phyloP scores from a whole-genome alignment of 345 rosid species.

The Rhizophora mangle region DNA sequence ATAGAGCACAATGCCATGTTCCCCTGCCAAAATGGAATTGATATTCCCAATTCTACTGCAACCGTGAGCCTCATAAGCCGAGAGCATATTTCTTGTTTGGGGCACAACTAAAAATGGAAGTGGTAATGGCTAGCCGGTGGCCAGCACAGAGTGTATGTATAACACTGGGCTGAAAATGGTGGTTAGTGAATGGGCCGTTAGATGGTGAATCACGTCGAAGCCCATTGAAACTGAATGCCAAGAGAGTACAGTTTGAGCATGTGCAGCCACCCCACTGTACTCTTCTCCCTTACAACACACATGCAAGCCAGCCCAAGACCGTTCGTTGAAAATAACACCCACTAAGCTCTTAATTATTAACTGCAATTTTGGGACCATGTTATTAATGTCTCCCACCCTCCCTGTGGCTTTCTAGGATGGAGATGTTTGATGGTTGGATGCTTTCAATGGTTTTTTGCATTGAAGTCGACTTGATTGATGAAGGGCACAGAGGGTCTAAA shows the following conservation, averaged over 20 bases:
- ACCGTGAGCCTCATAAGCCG: too few species aligned
- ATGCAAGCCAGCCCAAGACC: slow-evolving; percentile 39
- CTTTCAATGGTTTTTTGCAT: too few species aligned
- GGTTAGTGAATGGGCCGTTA: neutral
- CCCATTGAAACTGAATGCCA: neutral
- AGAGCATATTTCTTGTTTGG: too few species aligned
- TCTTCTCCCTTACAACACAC: slow-evolving; percentile 1
- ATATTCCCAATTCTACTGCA: too few species aligned
- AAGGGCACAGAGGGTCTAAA: too few species aligned
- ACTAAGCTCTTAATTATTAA: slow-evolving; percentile 5
- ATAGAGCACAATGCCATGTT: too few species aligned
- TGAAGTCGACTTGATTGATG: too few species aligned
- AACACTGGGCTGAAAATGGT: slow-evolving; percentile 6
- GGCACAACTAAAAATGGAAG: too few species aligned
- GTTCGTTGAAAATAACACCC: slow-evolving; percentile 20
- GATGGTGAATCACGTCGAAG: neutral
- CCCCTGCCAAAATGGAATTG: too few species aligned
- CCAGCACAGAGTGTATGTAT: too few species aligned
- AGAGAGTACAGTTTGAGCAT: neutral
- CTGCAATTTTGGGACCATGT: slow-evolving; percentile 38
- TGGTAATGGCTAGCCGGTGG: too few species aligned
- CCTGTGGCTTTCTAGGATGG: neutral
- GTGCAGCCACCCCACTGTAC: neutral
- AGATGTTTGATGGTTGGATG: too few species aligned
- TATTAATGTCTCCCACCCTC: neutral